Evolutionary conservation across 306 rosid genomes (phyloP), one percentile per base, ranked within the genome.

Genomic region (Cucurbita moschata): DNA sequence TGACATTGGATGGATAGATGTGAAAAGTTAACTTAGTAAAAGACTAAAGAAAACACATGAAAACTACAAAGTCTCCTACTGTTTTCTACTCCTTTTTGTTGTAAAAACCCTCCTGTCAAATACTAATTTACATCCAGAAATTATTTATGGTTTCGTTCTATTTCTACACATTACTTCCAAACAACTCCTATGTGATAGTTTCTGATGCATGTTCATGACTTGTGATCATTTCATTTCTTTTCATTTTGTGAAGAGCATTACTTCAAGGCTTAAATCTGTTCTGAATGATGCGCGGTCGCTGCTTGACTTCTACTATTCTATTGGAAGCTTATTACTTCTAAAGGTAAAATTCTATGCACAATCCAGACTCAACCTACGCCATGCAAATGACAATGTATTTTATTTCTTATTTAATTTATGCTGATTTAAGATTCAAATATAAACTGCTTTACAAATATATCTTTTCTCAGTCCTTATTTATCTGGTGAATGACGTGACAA

Each of bases 221-320:
- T 42, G 37, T 74, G 56, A n/a, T n/a, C 49, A 3, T 35, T 52
- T n/a, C 49, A 3, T 35, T 52, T 72, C 79, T 78, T n/a, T 50
- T 69, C 52, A 71, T 51, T 47, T 71, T 84, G 78, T 85, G 21
- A 82, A 91, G 99, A 84, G 81, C 76, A 26, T 89, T 78, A 81
- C 89, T 57, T 80, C 85, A 46, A 83, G 82, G 55, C 87, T 95
- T 78, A 81, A 85, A 79, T 79, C 90, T 79, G 68, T 64, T 40
- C 82, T 86, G 68, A 80, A 77, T 62, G 87, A 88, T 76, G 96
- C 93, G 35, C 86, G 84, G 71, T 83, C 85, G 10, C 83, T 95
- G 92, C 87, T 78, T 12, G 96, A 91, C 53, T 78, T 86, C 70
- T 91, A 91, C 80, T 83, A 87, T 79, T 89, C 97, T 62, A 58